Evolutionary conservation across 441 rosid species (phyloP).

Genomic region (Iberis amara): DNA sequence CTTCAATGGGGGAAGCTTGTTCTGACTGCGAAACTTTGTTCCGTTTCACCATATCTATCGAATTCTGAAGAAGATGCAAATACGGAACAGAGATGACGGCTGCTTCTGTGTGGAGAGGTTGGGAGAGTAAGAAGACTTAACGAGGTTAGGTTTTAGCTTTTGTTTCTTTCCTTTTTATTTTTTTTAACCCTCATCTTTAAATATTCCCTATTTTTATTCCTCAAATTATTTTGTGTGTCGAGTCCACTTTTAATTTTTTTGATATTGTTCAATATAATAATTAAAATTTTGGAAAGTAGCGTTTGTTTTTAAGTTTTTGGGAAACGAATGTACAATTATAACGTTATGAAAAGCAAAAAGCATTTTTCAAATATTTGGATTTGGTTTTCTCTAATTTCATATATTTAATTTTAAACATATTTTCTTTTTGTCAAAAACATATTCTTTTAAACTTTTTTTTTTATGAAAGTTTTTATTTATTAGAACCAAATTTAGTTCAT

Average conservation of each 20-base stretch:
- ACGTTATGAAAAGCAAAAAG: too few relatives aligned
- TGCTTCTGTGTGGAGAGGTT: slow-evolving; percentile 12
- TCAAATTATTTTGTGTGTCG: not conserved
- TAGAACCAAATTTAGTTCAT: too few relatives aligned
- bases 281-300: slow-evolving; percentile 1
- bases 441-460: too few relatives aligned
- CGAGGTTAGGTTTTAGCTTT: slow-evolving; percentile 26
- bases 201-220: not conserved
- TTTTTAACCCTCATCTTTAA: slow-evolving; percentile 16
- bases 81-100: slow-evolving; percentile 13
- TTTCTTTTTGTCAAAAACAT: too few relatives aligned
- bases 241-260: too few relatives aligned
- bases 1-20: slow-evolving; percentile 18
- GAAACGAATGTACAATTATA: too few relatives aligned
- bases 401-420: too few relatives aligned
- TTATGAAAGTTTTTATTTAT: too few relatives aligned
- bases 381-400: too few relatives aligned
- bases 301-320: not conserved
- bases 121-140: not conserved
- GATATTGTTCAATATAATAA: not conserved
- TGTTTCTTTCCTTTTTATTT: slow-evolving; percentile 13
- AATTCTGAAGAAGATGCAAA: not conserved
- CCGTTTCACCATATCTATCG: slow-evolving; percentile 30
- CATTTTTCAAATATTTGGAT: too few relatives aligned
- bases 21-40: slow-evolving; percentile 13